These are phyloP conservation scores for Xylariaceae sp. DNA, from an alignment of 2,329 filamentous ascomycete species.

Conservation along the genomic window DNA sequence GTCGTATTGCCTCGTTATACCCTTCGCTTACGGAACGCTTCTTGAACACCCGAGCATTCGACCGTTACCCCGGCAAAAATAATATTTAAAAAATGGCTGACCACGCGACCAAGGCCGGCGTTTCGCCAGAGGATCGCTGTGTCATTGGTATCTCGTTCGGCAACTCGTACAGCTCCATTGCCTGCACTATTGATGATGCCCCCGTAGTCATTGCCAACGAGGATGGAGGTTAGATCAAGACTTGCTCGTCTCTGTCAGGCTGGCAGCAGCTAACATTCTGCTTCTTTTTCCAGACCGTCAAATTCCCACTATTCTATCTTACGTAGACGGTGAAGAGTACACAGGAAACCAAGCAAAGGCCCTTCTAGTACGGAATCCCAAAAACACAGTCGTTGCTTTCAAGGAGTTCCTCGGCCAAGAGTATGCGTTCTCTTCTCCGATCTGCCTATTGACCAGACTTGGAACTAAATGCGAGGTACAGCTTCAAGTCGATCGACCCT, in stretches of 20 bases:
- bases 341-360: slow-evolving; percentile 92
- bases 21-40: too few relatives aligned
- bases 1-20: too few relatives aligned
- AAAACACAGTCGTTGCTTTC: slow-evolving; percentile 94
- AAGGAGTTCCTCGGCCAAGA: slow-evolving; percentile 93
- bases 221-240: slow-evolving; percentile 75
- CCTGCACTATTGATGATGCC: slow-evolving; percentile 87
- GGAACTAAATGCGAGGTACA: slow-evolving; percentile 27
- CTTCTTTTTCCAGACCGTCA: slow-evolving; percentile 93
- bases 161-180: slow-evolving; percentile 97
- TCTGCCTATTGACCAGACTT: slow-evolving; percentile 1
- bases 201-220: slow-evolving; percentile 98
- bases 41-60: too few relatives aligned
- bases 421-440: slow-evolving; percentile 57
- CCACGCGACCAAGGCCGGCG: slow-evolving; percentile 38
- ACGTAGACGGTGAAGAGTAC: slow-evolving; percentile 94
- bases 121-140: slow-evolving; percentile 53
- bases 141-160: slow-evolving; percentile 97
- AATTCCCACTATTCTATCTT: slow-evolving; percentile 90
- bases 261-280: too few relatives aligned
- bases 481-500: slow-evolving; percentile 93
- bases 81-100: slow-evolving; percentile 11
- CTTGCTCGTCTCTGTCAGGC: too few relatives aligned
- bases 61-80: background rate
- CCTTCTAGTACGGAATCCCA: slow-evolving; percentile 85